Evolutionary conservation across 2,329 filamentous ascomycete genomes (phyloP).

Genomic region (Aspergillus hortae): DNA sequence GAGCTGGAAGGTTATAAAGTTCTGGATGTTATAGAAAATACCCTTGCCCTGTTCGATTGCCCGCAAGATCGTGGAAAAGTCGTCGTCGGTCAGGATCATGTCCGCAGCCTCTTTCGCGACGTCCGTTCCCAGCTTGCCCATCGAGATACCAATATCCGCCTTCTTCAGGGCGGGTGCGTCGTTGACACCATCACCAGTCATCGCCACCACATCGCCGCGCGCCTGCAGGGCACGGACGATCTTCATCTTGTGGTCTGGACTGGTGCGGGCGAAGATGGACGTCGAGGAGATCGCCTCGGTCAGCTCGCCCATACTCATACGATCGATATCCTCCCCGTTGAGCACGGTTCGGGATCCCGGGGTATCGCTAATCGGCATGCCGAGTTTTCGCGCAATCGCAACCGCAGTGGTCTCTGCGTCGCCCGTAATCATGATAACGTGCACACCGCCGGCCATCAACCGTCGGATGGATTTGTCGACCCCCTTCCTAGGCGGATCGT

Average conservation of each 20-base stretch:
- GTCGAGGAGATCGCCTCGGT: constrained; percentile 81
- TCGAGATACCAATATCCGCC: constrained; percentile 95
- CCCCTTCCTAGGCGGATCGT: constrained; percentile 85
- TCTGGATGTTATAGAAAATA: constrained; percentile 99
- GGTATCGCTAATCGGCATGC: constrained; percentile 73
- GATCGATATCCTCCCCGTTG: constrained; percentile 86
- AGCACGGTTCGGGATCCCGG: constrained; percentile 63
- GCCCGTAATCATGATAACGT: constrained; percentile 98
- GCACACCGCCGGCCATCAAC: constrained; percentile 89
- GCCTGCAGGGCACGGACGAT: constrained; percentile 89
- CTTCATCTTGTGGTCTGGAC: constrained; percentile 96
- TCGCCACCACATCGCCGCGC: constrained; percentile 93
- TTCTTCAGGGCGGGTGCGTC: constrained; percentile 95
- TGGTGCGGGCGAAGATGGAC: constrained; percentile 93
- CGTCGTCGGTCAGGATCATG: constrained; percentile 84
- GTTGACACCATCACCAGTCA: constrained; percentile 98
- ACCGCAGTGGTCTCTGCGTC: constrained; percentile 93
- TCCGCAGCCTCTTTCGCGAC: constrained; percentile 93
- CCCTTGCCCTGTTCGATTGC: constrained; percentile 99
- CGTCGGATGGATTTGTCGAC: constrained; percentile 85
- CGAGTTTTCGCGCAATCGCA: constrained; percentile 90
- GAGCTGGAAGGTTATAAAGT: constrained; percentile 97
- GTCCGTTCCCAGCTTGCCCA: constrained; percentile 92
- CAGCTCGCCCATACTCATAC: constrained; percentile 81
- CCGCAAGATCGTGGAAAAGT: constrained; percentile 84